phyloP scores from a whole-genome alignment of 257 asterid genomes.

The Avicennia marina region DNA sequence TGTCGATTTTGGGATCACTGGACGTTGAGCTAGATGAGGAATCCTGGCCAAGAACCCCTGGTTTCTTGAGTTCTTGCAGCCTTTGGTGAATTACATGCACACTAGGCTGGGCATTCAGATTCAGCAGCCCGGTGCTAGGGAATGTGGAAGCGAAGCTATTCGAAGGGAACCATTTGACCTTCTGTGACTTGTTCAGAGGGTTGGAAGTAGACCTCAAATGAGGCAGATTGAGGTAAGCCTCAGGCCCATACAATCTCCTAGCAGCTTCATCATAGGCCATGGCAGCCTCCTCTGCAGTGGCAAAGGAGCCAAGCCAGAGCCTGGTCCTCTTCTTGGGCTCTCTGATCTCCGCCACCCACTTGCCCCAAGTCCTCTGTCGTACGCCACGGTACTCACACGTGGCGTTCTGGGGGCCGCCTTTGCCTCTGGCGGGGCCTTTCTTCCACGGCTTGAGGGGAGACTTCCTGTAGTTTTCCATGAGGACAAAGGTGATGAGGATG shows the following conservation, averaged over 20 bases:
- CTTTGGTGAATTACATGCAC: constrained; percentile 88
- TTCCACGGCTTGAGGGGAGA: constrained; percentile 94
- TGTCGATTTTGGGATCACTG: constrained; percentile 31
- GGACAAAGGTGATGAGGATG: too few relatives aligned
- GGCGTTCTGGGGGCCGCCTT: constrained; percentile 95
- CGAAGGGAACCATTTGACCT: constrained; percentile 88
- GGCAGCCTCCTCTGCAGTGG: constrained; percentile 96
- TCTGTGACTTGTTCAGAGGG: constrained; percentile 79
- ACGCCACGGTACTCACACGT: constrained; percentile 88
- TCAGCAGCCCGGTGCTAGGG: constrained; percentile 66
- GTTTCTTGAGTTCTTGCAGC: constrained; percentile 78
- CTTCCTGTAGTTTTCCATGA: constrained; percentile 66
- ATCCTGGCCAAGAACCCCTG: constrained; percentile 39
- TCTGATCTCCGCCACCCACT: constrained; percentile 92
- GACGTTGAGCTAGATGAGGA: constrained; percentile 51
- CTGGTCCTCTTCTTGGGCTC: constrained; percentile 89
- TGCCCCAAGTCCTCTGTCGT: constrained; percentile 94
- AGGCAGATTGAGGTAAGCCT: constrained; percentile 90
- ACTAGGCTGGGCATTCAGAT: constrained; percentile 78
- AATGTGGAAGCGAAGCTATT: constrained; percentile 35
- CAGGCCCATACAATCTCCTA: constrained; percentile 79
- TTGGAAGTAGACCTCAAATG: constrained; percentile 73
- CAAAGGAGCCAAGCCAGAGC: constrained; percentile 88
- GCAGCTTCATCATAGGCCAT: constrained; percentile 99
- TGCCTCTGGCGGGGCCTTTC: constrained; percentile 94